phyloP scores from a whole-genome alignment of 2,329 filamentous ascomycete species.

The Colletotrichum aenigma region DNA sequence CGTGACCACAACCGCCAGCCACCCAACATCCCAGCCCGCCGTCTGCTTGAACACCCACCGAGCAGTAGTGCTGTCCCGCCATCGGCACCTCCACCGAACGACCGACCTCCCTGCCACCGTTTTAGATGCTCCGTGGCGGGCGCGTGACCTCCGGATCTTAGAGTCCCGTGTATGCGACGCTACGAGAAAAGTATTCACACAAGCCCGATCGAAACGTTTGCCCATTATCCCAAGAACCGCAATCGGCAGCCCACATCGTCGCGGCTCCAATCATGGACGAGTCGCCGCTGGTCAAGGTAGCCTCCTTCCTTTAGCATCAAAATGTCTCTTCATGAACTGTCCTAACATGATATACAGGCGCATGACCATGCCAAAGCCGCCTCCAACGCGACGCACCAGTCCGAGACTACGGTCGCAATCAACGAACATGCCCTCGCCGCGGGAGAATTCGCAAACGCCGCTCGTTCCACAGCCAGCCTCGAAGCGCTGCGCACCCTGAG shows the following conservation, averaged over 20 bases:
- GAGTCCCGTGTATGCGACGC: not conserved
- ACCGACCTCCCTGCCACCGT: not conserved
- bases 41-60: not conserved
- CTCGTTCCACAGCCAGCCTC: conserved; percentile 68
- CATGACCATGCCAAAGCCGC: conserved; percentile 90
- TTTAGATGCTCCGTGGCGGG: not conserved
- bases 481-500: conserved; percentile 84
- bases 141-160: not conserved
- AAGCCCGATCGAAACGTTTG: not conserved
- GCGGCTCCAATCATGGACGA: conserved; percentile 62
- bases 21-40: not conserved
- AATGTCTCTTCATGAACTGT: not conserved
- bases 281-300: conserved; percentile 69
- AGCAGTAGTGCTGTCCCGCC: not conserved
- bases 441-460: conserved; percentile 84
- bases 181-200: not conserved
- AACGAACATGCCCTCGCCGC: conserved; percentile 89
- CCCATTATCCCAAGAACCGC: not conserved
- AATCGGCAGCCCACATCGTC: not conserved
- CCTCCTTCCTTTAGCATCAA: conserved; percentile 28
- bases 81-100: not conserved
- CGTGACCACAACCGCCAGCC: not conserved
- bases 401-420: conserved; percentile 80
- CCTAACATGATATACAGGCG: conserved; percentile 56
- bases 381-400: conserved; percentile 74